Conservation (phyloP, 108 stramenopile genomes). For the Nannochloropsis salina region DNA sequence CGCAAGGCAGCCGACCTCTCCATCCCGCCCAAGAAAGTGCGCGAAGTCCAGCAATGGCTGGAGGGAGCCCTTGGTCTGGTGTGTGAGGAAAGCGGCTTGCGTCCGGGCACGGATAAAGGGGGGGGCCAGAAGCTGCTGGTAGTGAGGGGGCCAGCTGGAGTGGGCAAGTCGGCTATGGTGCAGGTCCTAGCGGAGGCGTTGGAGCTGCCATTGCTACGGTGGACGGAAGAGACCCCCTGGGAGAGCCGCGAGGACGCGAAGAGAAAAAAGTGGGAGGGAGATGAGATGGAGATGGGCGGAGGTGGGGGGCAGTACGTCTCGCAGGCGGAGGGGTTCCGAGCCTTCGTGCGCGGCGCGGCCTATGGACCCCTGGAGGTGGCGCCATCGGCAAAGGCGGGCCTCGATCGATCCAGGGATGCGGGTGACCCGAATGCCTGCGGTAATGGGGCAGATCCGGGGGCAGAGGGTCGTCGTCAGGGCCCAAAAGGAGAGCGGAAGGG, state of each 20-base stretch:
- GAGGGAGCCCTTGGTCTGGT: neutral
- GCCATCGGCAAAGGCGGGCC: neutral
- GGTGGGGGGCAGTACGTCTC: neutral
- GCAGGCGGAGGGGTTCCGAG: neutral
- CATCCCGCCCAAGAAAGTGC: neutral
- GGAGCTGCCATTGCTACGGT: neutral
- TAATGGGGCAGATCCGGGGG: neutral
- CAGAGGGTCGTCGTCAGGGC: neutral
- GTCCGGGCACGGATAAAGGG: neutral
- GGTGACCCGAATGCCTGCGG: neutral
- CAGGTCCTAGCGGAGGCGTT: neutral
- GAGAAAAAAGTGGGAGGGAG: neutral
- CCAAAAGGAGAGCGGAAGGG: neutral
- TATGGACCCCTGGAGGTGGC: neutral
- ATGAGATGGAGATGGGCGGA: neutral
- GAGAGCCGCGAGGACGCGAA: neutral
- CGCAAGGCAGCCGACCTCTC: neutral
- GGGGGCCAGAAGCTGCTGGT: neutral
- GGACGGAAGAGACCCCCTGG: neutral
- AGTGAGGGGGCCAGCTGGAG: neutral
- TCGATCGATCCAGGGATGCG: neutral
- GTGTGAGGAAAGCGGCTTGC: neutral
- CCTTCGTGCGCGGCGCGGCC: neutral
- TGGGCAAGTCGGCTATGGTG: neutral
- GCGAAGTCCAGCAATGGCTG: neutral